These are phyloP conservation scores for Zoysia japonica DNA, from an alignment of 176 grass and related monocot genomes.

Conservation along the genomic window DNA sequence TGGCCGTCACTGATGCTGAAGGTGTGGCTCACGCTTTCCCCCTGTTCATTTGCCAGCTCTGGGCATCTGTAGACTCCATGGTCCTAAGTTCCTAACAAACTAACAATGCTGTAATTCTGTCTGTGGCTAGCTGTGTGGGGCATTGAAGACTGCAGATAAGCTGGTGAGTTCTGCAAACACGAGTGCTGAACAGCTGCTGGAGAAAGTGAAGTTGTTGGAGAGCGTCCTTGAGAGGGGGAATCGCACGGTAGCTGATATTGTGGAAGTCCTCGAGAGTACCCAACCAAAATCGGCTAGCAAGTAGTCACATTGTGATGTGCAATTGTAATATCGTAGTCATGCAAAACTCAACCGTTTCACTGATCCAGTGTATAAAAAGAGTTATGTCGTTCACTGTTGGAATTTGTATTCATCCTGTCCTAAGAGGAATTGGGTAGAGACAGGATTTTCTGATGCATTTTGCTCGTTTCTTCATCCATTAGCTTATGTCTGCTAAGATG, in stretches of 20 bases:
- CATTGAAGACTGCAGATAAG: slow-evolving; percentile 50
- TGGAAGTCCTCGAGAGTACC: slow-evolving; percentile 26
- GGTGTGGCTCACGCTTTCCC: slow-evolving; percentile 24
- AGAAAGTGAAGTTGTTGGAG: slow-evolving; percentile 40
- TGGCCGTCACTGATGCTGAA: slow-evolving; percentile 55
- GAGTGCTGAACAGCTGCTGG: slow-evolving; percentile 23
- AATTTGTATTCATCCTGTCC: neutral
- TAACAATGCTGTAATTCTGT: neutral
- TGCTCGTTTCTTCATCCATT: neutral
- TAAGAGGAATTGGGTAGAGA: neutral
- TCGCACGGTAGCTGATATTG: neutral
- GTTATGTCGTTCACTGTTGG: neutral
- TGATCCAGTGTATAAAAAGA: neutral
- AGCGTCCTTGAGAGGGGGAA: slow-evolving; percentile 33
- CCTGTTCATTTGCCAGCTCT: neutral
- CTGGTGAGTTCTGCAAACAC: slow-evolving; percentile 23
- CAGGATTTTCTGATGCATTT: neutral
- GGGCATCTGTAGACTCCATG: neutral
- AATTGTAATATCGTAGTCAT: neutral
- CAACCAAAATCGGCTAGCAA: slow-evolving; percentile 26
- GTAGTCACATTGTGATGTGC: slow-evolving; percentile 2
- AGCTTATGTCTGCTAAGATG: neutral
- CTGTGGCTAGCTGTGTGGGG: slow-evolving; percentile 26
- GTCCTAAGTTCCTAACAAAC: neutral
- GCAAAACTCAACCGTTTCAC: neutral